Conservation (phyloP, 164 flowering plant genomes). For the Liriodendron chinense region DNA sequence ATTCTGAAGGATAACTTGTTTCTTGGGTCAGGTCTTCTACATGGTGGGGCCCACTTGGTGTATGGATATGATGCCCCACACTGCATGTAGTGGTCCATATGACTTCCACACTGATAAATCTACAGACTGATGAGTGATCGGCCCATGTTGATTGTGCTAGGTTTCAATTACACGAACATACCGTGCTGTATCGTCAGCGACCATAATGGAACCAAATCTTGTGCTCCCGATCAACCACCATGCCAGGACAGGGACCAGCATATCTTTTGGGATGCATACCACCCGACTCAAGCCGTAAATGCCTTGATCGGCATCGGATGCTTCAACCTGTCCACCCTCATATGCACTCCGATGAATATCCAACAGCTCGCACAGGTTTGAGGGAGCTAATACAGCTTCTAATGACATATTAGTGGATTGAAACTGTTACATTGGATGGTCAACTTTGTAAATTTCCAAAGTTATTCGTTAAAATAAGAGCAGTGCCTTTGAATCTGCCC, state of each 20-base stretch:
- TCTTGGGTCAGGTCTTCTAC: too few relatives aligned
- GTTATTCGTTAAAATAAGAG: too few relatives aligned
- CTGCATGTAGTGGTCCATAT: not conserved
- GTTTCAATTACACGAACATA: not conserved
- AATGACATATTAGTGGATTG: too few relatives aligned
- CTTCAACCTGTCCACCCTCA: not conserved
- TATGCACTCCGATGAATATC: constrained; percentile 4
- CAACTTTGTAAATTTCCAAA: too few relatives aligned
- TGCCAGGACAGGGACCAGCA: not conserved
- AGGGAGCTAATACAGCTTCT: not conserved
- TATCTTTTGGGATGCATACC: not conserved
- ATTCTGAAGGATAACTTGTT: too few relatives aligned
- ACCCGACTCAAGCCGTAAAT: not conserved
- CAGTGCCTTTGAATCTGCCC: too few relatives aligned
- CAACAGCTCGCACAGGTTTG: not conserved
- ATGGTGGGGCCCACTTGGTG: too few relatives aligned
- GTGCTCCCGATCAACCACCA: not conserved
- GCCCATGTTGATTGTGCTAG: not conserved
- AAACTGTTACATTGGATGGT: too few relatives aligned
- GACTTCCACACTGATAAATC: too few relatives aligned
- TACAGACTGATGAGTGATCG: not conserved
- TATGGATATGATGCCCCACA: not conserved
- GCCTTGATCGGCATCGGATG: not conserved
- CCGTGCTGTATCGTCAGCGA: not conserved
- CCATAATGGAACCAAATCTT: not conserved